phyloP scores from a whole-genome alignment of 805 yeast genomes.

The Cyberlindnera meyerae region DNA sequence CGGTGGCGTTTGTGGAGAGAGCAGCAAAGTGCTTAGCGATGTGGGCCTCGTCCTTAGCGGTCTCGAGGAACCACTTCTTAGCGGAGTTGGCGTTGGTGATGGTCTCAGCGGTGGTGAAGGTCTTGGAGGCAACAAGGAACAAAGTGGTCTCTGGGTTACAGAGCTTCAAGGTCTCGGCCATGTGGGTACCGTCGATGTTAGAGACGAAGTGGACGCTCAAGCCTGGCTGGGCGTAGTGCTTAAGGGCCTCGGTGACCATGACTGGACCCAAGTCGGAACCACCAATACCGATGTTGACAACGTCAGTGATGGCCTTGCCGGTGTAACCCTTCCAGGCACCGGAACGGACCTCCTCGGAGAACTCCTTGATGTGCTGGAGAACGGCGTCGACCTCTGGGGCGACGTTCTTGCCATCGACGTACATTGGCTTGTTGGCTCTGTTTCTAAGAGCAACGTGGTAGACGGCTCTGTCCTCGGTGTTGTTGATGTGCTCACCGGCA shows the following conservation, averaged over 20 bases:
- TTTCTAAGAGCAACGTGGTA: conserved; percentile 96
- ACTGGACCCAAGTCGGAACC: conserved; percentile 99
- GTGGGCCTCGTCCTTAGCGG: conserved; percentile 60
- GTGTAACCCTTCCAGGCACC: conserved; percentile 97
- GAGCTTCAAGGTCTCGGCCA: conserved; percentile 79
- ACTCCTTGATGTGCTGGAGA: conserved; percentile 93
- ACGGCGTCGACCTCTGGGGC: conserved; percentile 90
- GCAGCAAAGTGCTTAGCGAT: conserved; percentile 98
- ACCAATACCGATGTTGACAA: conserved; percentile 98
- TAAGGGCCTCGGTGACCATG: conserved; percentile 98
- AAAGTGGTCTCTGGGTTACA: conserved; percentile 88
- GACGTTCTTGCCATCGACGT: conserved; percentile 85
- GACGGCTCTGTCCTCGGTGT: conserved; percentile 95
- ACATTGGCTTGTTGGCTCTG: conserved; percentile 78
- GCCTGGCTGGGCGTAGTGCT: conserved; percentile 74
- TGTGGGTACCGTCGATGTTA: conserved; percentile 97
- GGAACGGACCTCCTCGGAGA: conserved; percentile 82
- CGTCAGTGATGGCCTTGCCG: conserved; percentile 87
- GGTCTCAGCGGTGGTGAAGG: conserved; percentile 99
- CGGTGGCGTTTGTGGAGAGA: conserved; percentile 85
- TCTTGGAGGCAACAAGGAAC: conserved; percentile 90
- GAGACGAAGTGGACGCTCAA: conserved; percentile 89
- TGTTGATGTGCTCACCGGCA: conserved; percentile 88
- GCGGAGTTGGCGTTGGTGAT: conserved; percentile 94
- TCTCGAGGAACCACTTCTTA: conserved; percentile 84